Evolutionary conservation across 768 basidiomycete genomes (phyloP).

Genomic region (Amanita phalloides): DNA sequence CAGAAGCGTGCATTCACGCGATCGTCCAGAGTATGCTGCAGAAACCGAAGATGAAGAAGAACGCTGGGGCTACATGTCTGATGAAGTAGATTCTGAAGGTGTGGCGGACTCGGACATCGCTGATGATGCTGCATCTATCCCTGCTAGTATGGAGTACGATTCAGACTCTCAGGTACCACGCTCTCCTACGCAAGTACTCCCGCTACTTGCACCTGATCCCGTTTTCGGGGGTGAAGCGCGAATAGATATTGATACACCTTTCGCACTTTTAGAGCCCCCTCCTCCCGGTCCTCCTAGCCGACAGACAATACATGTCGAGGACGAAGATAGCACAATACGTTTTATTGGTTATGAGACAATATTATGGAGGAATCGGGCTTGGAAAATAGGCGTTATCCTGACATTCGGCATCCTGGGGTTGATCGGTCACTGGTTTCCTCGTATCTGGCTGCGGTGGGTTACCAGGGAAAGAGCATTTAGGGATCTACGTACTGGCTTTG

Average conservation of each 20-base stretch:
- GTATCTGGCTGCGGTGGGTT: conserved; percentile 83
- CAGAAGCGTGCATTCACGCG: conserved; percentile 29
- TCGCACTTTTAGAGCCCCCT: conserved; percentile 55
- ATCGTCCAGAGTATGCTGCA: conserved; percentile 45
- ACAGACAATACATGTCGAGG: conserved; percentile 76
- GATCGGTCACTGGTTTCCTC: conserved; percentile 90
- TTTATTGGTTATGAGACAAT: conserved; percentile 79
- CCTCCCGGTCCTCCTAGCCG: conserved; percentile 76
- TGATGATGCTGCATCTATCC: conserved; percentile 31
- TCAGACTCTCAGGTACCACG: conserved; percentile 59
- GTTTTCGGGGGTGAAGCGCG: conserved; percentile 78
- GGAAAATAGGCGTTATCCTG: conserved; percentile 60
- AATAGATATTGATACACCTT: conserved; percentile 67
- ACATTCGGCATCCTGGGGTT: conserved; percentile 68
- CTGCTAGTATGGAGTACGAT: conserved; percentile 59
- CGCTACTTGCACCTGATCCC: conserved; percentile 62
- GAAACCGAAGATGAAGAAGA: conserved; percentile 52
- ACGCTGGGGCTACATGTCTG: conserved; percentile 91
- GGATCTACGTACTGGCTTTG: conserved; percentile 54
- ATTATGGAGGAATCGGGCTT: conserved; percentile 49
- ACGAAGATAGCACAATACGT: conserved; percentile 84
- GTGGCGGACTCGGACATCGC: conserved; percentile 11
- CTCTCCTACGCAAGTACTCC: conserved; percentile 38
- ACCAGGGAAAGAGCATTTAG: conserved; percentile 78
- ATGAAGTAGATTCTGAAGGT: conserved; percentile 54